Conservation (phyloP, 2,329 filamentous ascomycete genomes). For the Atkinsonella texensis region DNA sequence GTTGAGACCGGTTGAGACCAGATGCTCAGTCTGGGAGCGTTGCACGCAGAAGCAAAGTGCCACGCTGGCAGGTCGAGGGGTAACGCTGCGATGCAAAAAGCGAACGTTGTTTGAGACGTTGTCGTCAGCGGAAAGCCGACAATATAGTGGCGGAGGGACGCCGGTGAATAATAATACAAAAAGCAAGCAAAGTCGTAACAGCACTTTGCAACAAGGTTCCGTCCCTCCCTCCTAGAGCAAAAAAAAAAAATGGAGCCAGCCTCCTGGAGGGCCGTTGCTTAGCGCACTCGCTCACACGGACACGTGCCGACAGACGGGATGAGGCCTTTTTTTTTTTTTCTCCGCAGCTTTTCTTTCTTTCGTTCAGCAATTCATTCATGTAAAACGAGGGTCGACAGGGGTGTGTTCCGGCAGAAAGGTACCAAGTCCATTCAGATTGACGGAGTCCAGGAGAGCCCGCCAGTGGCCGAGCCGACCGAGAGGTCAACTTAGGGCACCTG, state of each 20-base stretch:
- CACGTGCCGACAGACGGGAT: no score
- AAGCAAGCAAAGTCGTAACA: background rate
- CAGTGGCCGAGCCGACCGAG: background rate
- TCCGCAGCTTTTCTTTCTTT: no score
- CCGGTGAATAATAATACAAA: constrained; percentile 3
- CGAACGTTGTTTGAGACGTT: constrained; percentile 1
- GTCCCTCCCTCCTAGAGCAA: no score
- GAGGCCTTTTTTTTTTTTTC: no score
- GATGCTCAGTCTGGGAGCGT: background rate
- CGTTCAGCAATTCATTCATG: background rate
- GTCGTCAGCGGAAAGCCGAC: constrained; percentile 2
- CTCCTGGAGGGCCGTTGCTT: no score
- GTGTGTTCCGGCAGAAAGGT: background rate
- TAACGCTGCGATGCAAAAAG: constrained; percentile 3
- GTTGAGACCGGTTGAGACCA: background rate
- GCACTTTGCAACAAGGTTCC: no score
- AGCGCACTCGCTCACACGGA: no score
- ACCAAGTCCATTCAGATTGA: background rate
- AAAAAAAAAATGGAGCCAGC: no score
- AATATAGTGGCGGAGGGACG: background rate
- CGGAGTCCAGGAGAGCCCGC: background rate
- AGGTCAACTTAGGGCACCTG: no score
- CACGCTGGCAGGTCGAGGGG: background rate
- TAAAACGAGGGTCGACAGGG: constrained; percentile 3
- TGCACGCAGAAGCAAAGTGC: background rate